Base-by-base conservation (phyloP, 805 yeast genomes). In the Metschnikowia continentalis region DNA sequence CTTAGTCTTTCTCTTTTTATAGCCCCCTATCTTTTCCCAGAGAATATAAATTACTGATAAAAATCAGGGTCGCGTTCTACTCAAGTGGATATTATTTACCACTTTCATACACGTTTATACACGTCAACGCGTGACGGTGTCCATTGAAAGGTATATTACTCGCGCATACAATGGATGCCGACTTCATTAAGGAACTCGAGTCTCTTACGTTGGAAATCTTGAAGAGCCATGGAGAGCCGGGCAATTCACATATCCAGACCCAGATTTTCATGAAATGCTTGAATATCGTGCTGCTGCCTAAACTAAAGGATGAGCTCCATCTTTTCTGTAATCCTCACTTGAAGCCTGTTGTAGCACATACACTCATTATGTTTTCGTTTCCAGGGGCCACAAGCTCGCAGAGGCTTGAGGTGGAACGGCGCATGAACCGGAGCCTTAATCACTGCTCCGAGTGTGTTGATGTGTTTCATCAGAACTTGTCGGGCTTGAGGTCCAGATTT, bases 341-440 rank as follows among this genome's bases (percentile, higher is more conserved):
- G 52, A 69, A 68, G 39, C 77, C 80, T 2, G 71, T 81, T 19
- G 71, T 85, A 8, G 72, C 77, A 13, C 83, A 83, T 60, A 68
- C 78, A 8, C 64, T 85, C 48, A 78, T 86, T 14, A 67, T 83
- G 52, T 83, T 84, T 61, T 83, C 90, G 3, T 83, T 84, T 58
- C 74, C 75, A 2, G 57, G 57, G 2, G 48, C 51, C 15, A 49
- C 50, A 19, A 78, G 73, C 23, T 70, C 70, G 36, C 75, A 70
- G n/a, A 47, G 55, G 10, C 50, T 32, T 35, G 35, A 43, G 6
- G 75, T 77, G 1, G 69, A 77, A 15, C 59, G 59, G 5, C 75
- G 80, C 74, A 68, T 80, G 45, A 63, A 66, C 3, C 62, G 65
- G 0, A 68, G 76, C 22, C 64, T 86, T 13, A 65, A 69, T 35